Evolutionary conservation across 202 grass and related monocot genomes (phyloP).

Genomic region (Bolboschoenoplectus hybrid): DNA sequence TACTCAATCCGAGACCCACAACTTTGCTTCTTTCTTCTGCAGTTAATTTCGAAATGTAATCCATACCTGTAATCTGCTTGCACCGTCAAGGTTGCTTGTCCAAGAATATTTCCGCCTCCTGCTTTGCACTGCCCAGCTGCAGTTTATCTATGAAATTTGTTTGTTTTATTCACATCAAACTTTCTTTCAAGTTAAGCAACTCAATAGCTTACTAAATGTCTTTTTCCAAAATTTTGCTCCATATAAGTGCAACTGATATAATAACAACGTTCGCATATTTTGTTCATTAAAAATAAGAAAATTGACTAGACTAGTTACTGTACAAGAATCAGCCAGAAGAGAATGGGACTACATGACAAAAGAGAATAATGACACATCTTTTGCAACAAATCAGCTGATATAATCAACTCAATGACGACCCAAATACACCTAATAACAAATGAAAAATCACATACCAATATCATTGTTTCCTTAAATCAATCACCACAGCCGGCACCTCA

Average conservation of each 20-base stretch:
- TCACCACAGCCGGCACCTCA: constrained; percentile 52
- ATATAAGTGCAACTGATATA: background rate
- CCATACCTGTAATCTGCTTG: background rate
- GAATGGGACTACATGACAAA: background rate
- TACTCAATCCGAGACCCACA: background rate
- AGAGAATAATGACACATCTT: constrained; percentile 35
- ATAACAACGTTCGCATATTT: background rate
- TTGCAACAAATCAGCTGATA: constrained; percentile 34
- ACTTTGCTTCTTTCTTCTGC: background rate
- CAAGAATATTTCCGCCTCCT: background rate
- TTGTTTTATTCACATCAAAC: constrained; percentile 8
- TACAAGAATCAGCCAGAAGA: constrained; percentile 29
- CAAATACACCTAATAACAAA: constrained; percentile 26
- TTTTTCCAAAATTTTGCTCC: background rate
- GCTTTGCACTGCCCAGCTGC: background rate
- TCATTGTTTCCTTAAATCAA: constrained; percentile 54
- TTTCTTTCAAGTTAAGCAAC: background rate
- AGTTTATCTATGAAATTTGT: background rate
- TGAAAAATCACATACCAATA: constrained; percentile 31
- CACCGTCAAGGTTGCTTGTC: background rate
- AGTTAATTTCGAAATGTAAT: background rate
- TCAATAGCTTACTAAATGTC: background rate
- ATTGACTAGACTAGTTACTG: constrained; percentile 24
- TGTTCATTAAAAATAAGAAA: constrained; percentile 19
- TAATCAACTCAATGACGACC: constrained; percentile 26